These are phyloP conservation scores for Fraxinus americana DNA, from an alignment of 257 asterid genomes.

Conservation along the genomic window DNA sequence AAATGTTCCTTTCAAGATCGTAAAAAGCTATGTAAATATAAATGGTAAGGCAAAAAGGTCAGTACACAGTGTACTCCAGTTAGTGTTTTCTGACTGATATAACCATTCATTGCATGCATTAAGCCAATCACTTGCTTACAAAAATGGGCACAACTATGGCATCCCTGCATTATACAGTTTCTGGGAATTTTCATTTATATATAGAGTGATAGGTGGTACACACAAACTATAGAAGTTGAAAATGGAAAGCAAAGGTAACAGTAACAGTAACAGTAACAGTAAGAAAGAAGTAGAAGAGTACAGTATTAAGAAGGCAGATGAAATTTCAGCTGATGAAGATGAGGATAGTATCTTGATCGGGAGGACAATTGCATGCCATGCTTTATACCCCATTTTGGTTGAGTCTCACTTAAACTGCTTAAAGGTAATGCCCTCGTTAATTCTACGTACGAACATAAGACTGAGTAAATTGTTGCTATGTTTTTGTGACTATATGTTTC, in stretches of 20 bases:
- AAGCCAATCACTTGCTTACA: slow-evolving; percentile 6
- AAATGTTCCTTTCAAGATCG: neutral
- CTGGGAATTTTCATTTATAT: neutral
- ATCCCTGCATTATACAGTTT: neutral
- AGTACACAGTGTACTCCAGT: neutral
- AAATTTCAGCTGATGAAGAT: neutral
- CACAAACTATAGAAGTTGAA: neutral
- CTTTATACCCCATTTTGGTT: slow-evolving; percentile 35
- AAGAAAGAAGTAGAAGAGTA: slow-evolving; percentile 11
- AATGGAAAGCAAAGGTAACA: slow-evolving; percentile 8
- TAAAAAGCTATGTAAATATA: neutral
- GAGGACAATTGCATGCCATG: slow-evolving; percentile 44
- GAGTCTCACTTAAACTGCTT: slow-evolving; percentile 49
- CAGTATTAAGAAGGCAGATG: slow-evolving; percentile 23
- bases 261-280: neutral
- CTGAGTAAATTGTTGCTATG: neutral
- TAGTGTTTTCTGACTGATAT: slow-evolving; percentile 7
- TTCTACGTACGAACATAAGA: neutral
- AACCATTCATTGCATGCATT: neutral
- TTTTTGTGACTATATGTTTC: neutral
- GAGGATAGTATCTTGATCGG: slow-evolving; percentile 20
- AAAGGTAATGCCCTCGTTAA: slow-evolving; percentile 28
- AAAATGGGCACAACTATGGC: neutral
- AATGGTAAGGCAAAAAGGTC: neutral
- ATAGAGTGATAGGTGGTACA: neutral